Percentiles rank a stretch among this genome's conserved stretches.
Evolutionary conservation across 805 yeast genomes (phyloP).

Genomic region (Yarrowia sp.): DNA sequence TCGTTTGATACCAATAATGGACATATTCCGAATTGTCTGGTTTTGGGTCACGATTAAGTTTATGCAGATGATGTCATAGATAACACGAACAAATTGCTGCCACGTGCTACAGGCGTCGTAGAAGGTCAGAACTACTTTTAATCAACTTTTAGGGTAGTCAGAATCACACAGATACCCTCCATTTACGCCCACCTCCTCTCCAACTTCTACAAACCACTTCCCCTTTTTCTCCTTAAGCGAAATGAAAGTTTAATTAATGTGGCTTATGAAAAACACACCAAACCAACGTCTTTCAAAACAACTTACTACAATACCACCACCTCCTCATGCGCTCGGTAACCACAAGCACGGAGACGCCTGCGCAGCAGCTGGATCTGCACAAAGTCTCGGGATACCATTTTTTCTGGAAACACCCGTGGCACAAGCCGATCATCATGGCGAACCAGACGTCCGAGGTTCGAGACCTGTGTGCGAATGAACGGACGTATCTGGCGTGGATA

Average conservation of each 20-base stretch:
- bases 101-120: no score
- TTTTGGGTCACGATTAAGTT: background rate
- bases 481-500: conserved; percentile 35
- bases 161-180: no score
- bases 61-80: background rate
- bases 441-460: conserved; percentile 38
- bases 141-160: no score
- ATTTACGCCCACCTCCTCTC: background rate
- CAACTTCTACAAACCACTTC: background rate
- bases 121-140: no score
- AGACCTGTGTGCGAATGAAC: conserved; percentile 36
- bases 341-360: conserved; percentile 17
- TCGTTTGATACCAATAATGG: no score
- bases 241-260: background rate
- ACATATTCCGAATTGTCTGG: no score
- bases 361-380: conserved; percentile 7
- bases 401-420: conserved; percentile 31
- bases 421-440: conserved; percentile 29
- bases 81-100: no score
- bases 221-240: background rate
- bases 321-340: conserved; percentile 5
- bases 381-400: conserved; percentile 13
- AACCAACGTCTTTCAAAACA: background rate
- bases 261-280: background rate
- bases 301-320: background rate